These are phyloP conservation scores for Miscanthus sacchariflorus DNA, from an alignment of 202 grass and related monocot genomes.

Conservation along the genomic window DNA sequence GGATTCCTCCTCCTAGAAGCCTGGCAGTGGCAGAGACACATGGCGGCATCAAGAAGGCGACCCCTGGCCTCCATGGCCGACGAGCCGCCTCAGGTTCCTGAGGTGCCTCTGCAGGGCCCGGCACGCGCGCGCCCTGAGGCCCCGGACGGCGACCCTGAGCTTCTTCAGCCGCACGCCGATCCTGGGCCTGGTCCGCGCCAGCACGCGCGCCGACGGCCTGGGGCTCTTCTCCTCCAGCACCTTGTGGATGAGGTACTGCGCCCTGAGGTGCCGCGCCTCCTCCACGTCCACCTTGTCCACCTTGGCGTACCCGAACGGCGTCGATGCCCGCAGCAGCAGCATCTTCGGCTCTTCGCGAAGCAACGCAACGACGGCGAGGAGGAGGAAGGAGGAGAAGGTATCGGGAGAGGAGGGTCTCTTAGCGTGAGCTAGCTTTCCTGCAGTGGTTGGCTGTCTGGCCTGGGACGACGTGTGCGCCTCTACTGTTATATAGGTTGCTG, in stretches of 20 bases:
- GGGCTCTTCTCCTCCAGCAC: constrained; percentile 55
- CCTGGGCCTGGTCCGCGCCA: constrained; percentile 39
- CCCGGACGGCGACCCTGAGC: constrained; percentile 51
- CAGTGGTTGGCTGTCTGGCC: constrained; percentile 10
- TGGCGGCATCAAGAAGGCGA: background rate
- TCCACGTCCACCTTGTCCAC: constrained; percentile 70
- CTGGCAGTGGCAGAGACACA: no score
- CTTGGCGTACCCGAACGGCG: constrained; percentile 65
- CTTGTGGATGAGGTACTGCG: constrained; percentile 83
- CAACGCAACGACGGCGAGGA: background rate
- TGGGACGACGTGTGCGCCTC: constrained; percentile 40
- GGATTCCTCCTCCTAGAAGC: background rate
- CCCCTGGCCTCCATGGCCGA: background rate
- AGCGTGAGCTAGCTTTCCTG: constrained; percentile 41
- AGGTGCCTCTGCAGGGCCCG: constrained; percentile 51
- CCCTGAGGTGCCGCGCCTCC: constrained; percentile 61
- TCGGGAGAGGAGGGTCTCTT: background rate
- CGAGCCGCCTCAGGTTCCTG: constrained; percentile 44
- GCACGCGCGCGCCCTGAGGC: constrained; percentile 49
- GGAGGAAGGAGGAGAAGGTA: background rate
- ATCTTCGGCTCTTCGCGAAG: constrained; percentile 31
- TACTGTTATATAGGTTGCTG: constrained; percentile 46
- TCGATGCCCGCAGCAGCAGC: constrained; percentile 38
- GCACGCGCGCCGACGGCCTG: constrained; percentile 4
- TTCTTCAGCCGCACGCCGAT: constrained; percentile 64